Base-by-base conservation (phyloP, 495 filamentous ascomycete genomes). In the Penicillium psychrofluorescens region DNA sequence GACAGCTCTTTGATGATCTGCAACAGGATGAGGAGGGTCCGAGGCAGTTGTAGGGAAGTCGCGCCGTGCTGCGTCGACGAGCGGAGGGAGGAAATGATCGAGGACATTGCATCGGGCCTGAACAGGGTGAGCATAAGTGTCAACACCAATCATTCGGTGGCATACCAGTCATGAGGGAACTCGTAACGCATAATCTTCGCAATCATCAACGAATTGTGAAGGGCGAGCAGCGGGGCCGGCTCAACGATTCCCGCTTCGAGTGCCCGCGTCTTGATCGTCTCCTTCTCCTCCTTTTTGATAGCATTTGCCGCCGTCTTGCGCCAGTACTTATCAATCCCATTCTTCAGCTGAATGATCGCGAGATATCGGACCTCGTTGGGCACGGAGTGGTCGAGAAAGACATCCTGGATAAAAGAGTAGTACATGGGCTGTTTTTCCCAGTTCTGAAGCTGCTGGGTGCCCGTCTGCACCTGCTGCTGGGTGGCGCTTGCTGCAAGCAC, bases 291-390 rank as follows among this genome's bases (percentile, higher is more conserved):
- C 47, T 85, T 81, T 8, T 62, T 70, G 34, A 96, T 85, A 28
- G 84, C 77, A 61, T 84, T 77, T 12, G 67, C 70, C 11, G 84
- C 76, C 4, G 78, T 81, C 54, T 80, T 84, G 34, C 92, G 77
- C 92, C 92, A 98, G 61, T 87, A 88, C 60, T 85, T 89, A 54
- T 96, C 91, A 55, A 95, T 87, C 22, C 88, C 92, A 61, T 96
- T 95, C 60, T 96, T 96, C 42, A 98, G 69, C 56, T 94, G 86
- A 47, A 95, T 96, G 40, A 95, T 81, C 12, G 89, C 81, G n/a
- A 95, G 77, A 59, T 92, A 87, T 40, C 92, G 84, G 35, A 88
- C 75, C 51, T 90, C 82, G 11, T 73, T 54, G 9, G 88, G 86
- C 1, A 90, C 68, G 6, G 75, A 75, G 35, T 80, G 79, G 63